Conservation (phyloP, 495 filamentous ascomycete genomes). For the Stereocaulon alpinum region DNA sequence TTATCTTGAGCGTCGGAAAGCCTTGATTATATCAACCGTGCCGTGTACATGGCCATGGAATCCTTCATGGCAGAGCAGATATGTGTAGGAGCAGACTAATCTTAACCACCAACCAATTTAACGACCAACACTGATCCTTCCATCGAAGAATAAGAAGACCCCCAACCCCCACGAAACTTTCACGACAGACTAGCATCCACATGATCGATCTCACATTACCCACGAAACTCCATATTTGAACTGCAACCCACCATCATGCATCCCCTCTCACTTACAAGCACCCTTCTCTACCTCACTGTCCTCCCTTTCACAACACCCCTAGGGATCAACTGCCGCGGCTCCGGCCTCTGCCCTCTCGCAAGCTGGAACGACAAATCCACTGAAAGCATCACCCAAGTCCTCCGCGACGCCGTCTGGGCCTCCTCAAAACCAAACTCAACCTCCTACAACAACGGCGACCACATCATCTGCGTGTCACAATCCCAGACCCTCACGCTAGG, state of each 20-base stretch:
- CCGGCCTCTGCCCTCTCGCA: conserved; percentile 12
- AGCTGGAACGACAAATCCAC: conserved; percentile 4
- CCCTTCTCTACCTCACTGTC: neutral
- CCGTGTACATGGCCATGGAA: neutral
- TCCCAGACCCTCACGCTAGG: conserved; percentile 10
- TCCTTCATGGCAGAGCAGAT: neutral
- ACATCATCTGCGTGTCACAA: conserved; percentile 16
- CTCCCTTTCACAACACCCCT: conserved; percentile 9
- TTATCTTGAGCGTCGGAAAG: neutral
- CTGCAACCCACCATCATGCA: conserved; percentile 2
- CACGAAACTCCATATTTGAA: neutral
- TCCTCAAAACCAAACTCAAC: neutral
- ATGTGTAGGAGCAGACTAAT: neutral
- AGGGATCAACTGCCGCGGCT: conserved; percentile 19
- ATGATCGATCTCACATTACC: neutral
- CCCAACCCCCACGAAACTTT: neutral
- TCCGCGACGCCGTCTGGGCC: conserved; percentile 15
- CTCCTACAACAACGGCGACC: conserved; percentile 11
- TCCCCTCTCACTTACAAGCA: neutral
- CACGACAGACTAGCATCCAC: neutral
- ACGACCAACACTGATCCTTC: neutral
- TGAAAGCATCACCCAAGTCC: conserved; percentile 9
- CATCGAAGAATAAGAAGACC: neutral
- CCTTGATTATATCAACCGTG: neutral
- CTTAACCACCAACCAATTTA: neutral